Conservation (phyloP, 306 rosid genomes). For the Crotalaria pallida region DNA sequence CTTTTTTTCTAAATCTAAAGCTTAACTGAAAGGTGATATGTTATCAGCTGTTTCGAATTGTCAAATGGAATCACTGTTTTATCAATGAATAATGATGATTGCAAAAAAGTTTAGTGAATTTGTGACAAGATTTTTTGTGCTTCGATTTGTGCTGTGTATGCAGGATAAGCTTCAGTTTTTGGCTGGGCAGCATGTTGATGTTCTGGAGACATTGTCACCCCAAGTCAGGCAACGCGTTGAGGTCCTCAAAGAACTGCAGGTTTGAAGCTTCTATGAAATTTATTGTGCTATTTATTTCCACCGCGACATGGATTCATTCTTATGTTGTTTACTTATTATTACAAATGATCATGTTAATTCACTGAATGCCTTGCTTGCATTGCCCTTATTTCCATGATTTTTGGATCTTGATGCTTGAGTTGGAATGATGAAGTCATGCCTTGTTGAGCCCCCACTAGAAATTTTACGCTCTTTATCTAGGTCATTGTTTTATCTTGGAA, state of each 20-base stretch:
- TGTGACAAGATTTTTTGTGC: not conserved
- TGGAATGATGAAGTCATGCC: not conserved
- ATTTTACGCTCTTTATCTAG: not conserved
- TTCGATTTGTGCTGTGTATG: constrained; percentile 14
- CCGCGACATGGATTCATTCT: not conserved
- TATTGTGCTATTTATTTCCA: not conserved
- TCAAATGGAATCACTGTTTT: not conserved
- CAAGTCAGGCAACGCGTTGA: constrained; percentile 40
- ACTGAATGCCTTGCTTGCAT: not conserved
- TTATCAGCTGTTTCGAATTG: not conserved
- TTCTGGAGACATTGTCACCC: constrained; percentile 35
- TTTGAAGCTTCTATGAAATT: constrained; percentile 10
- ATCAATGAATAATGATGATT: not conserved
- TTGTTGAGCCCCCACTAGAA: not conserved
- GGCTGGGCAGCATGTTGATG: constrained; percentile 29
- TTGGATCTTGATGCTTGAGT: not conserved
- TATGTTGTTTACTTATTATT: not conserved
- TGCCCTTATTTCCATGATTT: not conserved
- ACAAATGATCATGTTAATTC: not conserved
- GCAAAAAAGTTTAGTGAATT: not conserved
- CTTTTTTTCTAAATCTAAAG: not conserved
- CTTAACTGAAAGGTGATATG: not conserved
- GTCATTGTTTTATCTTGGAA: not conserved
- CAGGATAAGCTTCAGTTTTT: constrained; percentile 41
- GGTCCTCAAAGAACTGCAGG: constrained; percentile 43